Percentiles rank a stretch among this genome's conserved stretches.
Conservation (phyloP, 352 stramenopile species). For the Phytophthora brassicae region DNA sequence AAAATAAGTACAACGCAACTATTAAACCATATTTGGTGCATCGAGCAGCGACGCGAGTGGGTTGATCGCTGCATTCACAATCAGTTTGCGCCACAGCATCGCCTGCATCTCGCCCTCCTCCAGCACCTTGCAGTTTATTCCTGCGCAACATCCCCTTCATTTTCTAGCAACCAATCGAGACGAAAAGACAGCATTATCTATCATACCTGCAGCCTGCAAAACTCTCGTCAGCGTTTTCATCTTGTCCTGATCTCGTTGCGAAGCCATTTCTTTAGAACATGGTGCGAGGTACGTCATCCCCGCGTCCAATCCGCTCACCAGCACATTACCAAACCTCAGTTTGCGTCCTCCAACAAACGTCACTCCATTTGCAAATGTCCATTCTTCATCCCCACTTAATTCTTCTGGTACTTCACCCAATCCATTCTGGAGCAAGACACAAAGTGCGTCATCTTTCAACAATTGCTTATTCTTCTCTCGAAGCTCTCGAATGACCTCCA, state of each 20-base stretch:
- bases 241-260: constrained; percentile 10
- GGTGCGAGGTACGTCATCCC: constrained; percentile 59
- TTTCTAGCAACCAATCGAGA: background rate
- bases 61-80: constrained; percentile 84
- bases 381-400: constrained; percentile 6
- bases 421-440: constrained; percentile 75
- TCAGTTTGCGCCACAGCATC: constrained; percentile 77
- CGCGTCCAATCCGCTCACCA: constrained; percentile 47
- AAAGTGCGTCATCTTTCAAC: constrained; percentile 46
- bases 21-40: constrained; percentile 44
- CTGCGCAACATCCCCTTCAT: constrained; percentile 18
- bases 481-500: constrained; percentile 38
- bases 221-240: constrained; percentile 35
- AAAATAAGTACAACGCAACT: background rate
- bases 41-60: constrained; percentile 67
- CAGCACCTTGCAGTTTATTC: constrained; percentile 48
- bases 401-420: constrained; percentile 40
- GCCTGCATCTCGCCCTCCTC: constrained; percentile 46
- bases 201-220: constrained; percentile 45
- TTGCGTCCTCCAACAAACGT: constrained; percentile 65
- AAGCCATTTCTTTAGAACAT: background rate
- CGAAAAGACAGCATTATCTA: background rate
- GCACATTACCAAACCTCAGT: constrained; percentile 41
- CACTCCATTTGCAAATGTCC: constrained; percentile 60
- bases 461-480: constrained; percentile 28